These are phyloP conservation scores for Cymbopogon citratus DNA, from an alignment of 176 grass and related monocot genomes.

Conservation along the genomic window DNA sequence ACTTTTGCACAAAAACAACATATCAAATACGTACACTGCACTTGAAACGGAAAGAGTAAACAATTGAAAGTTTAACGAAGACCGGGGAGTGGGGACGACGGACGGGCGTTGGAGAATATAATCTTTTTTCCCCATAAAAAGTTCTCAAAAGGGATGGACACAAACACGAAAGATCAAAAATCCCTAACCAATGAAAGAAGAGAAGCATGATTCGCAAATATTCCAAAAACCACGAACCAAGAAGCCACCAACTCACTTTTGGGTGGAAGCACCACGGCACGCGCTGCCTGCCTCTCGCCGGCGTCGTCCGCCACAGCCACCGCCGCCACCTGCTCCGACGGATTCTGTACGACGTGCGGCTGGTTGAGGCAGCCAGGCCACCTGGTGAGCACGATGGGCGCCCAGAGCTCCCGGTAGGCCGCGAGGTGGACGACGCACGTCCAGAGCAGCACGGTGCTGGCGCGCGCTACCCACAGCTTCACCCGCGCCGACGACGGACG, in stretches of 20 bases:
- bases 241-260: constrained; percentile 56
- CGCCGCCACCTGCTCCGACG: neutral
- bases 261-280: constrained; percentile 43
- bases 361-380: constrained; percentile 71
- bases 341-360: constrained; percentile 30
- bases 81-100: too few species aligned
- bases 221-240: constrained; percentile 1
- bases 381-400: constrained; percentile 48
- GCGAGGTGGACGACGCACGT: constrained; percentile 65
- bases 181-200: constrained; percentile 28
- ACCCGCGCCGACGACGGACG: constrained; percentile 48
- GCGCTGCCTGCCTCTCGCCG: constrained; percentile 15
- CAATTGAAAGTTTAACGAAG: neutral
- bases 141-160: neutral
- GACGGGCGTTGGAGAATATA: neutral
- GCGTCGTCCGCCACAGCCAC: neutral
- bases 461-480: constrained; percentile 70
- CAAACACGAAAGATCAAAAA: constrained; percentile 25
- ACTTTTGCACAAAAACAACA: neutral
- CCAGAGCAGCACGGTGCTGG: constrained; percentile 81
- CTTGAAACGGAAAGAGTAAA: neutral
- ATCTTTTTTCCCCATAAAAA: neutral
- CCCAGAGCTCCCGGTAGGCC: constrained; percentile 54
- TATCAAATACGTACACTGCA: neutral
- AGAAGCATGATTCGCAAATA: constrained; percentile 6